A percentile compares a stretch with the other conserved stretches of the same genome.
These are phyloP conservation scores for Fusarium incarnatum DNA, from an alignment of 2,329 filamentous ascomycete species.

Conservation along the genomic window DNA sequence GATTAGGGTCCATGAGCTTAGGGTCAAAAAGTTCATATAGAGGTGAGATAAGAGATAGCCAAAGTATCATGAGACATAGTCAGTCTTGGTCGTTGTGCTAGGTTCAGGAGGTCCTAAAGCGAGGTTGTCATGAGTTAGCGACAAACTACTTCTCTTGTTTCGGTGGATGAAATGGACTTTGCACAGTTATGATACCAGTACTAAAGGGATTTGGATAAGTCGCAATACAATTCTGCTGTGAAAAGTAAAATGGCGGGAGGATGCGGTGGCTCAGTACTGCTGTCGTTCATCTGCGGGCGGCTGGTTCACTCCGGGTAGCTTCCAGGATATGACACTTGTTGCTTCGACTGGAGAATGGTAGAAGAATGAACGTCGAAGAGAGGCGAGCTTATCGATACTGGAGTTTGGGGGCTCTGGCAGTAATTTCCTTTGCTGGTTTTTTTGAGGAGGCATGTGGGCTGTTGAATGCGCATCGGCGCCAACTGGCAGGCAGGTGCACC, in stretches of 20 bases:
- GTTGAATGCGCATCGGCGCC: not conserved
- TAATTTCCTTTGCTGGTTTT: not conserved
- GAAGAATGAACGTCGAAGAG: rapidly evolving
- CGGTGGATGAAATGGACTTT: rapidly evolving
- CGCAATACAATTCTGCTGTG: not conserved
- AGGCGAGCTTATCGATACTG: not conserved
- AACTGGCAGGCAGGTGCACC: not conserved
- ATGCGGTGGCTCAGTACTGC: not conserved
- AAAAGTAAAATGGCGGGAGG: rapidly evolving
- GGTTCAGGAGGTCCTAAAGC: not conserved
- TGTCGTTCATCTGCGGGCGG: not conserved
- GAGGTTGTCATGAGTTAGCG: not conserved
- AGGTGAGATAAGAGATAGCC: not conserved
- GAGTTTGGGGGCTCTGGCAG: not conserved
- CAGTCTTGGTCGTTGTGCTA: not conserved
- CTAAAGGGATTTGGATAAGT: no score
- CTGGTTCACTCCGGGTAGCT: not conserved
- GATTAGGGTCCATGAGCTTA: rapidly evolving
- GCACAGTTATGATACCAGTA: not conserved
- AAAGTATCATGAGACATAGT: not conserved
- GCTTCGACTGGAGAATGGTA: not conserved
- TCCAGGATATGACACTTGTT: not conserved
- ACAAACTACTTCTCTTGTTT: not conserved
- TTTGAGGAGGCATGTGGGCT: not conserved
- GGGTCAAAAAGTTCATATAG: rapidly evolving